Evolutionary conservation across 495 filamentous ascomycete genomes (phyloP), one percentile per base, ranked within the genome.

Genomic region (Physcia stellaris): DNA sequence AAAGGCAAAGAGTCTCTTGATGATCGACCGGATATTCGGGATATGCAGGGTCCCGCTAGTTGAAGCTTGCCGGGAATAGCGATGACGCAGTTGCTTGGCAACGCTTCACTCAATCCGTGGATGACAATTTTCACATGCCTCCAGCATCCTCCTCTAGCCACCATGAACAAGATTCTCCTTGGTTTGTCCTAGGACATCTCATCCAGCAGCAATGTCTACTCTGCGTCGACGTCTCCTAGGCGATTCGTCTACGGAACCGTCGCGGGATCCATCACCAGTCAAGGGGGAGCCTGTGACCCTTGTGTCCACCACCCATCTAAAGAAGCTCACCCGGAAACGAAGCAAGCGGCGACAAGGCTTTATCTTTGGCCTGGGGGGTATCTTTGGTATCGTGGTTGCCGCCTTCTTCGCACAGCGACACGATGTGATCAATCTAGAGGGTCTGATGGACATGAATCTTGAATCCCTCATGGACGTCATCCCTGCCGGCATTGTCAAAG

Each of bases 371-470:
- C 57, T 94, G 24, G 87, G 87, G 21, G 84, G 83, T 23, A 46
- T 94, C 24, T 86, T 92, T 52, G 87, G 87, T 15, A 66, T 95
- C 39, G 60, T 83, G 7, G 64, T 79, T 20, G 87, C 87, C 3
- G 73, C 82, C 28, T 80, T 92, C 56, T 87, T 95, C 46, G 87
- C 85, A 15, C 71, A 77, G 35, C 82, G 71, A 53, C 81, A 83
- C 59, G 83, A 93, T 50, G 68, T 92, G 36, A 81, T 92, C 45
- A 83, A 80, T 41, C 62, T 95, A 41, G 80, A 83, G 30, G 77
- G 77, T 41, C 53, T 94, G 39, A 71, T 79, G 53, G 81, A 88
- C 41, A 59, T 95, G 51, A 86, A 85, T 57, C 68, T 94, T 58
- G 85, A 93, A 39, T 73, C 72, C 9, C 57, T 93, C 39, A 63